Percentiles rank a stretch among this genome's conserved stretches.
These are phyloP conservation scores for Hemisphaericaspora subhashii DNA, from an alignment of 1,139 yeast genomes.

Conservation along the genomic window DNA sequence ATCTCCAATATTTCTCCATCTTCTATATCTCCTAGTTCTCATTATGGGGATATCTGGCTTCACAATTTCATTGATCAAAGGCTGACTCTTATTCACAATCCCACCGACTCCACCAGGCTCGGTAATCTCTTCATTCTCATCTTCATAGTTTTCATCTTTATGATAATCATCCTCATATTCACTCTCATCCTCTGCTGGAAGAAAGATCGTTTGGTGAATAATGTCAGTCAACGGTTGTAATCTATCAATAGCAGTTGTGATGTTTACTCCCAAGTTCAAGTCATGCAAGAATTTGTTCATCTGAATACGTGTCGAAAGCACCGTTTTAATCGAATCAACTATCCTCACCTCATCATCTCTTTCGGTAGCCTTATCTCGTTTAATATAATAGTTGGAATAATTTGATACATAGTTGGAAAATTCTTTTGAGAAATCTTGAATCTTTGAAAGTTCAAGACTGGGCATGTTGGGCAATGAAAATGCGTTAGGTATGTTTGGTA, in stretches of 20 bases:
- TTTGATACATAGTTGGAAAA: constrained; percentile 30
- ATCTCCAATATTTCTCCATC: constrained; percentile 2
- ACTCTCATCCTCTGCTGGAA: constrained; percentile 49
- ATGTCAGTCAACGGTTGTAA: constrained; percentile 56
- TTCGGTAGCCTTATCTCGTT: constrained; percentile 21
- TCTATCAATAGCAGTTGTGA: constrained; percentile 54
- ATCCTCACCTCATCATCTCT: constrained; percentile 26
- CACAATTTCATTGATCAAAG: constrained; percentile 52
- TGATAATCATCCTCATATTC: constrained; percentile 25
- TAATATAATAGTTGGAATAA: constrained; percentile 19
- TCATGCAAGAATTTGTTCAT: constrained; percentile 52
- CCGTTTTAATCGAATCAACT: constrained; percentile 37
- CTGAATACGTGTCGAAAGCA: constrained; percentile 45
- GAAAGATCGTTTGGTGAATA: constrained; percentile 47
- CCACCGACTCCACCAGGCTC: constrained; percentile 59
- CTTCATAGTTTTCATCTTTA: constrained; percentile 19
- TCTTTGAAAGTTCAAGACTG: constrained; percentile 21
- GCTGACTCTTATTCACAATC: constrained; percentile 48
- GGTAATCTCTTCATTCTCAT: constrained; percentile 23
- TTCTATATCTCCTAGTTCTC: background rate
- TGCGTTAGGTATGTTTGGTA: constrained; percentile 15
- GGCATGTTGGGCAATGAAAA: constrained; percentile 25
- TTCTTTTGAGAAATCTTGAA: constrained; percentile 32
- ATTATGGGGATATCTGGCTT: constrained; percentile 35
- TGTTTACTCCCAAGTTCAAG: constrained; percentile 50